phyloP scores from a whole-genome alignment of 1,284 basidiomycete species.

The Paramarasmius palmivorus region DNA sequence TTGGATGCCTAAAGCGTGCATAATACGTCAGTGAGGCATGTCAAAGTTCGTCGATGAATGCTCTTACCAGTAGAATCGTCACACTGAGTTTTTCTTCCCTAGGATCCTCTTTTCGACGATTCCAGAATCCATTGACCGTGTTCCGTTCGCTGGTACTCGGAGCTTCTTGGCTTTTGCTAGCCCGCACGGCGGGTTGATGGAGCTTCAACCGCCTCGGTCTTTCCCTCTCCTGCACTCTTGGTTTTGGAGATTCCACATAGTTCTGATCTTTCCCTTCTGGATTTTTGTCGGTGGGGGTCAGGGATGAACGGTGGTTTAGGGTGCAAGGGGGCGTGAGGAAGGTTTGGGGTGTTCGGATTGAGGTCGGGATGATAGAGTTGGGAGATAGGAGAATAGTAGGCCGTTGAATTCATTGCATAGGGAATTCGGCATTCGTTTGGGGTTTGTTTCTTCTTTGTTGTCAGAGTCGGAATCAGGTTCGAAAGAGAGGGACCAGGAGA shows the following conservation, averaged over 20 bases:
- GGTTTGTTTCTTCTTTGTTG: background rate
- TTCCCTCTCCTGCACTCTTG: constrained; percentile 38
- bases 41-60: too few relatives aligned
- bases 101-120: too few relatives aligned
- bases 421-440: constrained; percentile 19
- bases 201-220: constrained; percentile 55
- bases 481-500: background rate
- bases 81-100: too few relatives aligned
- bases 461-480: background rate
- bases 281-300: constrained; percentile 40
- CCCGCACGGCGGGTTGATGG: constrained; percentile 53
- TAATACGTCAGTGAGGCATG: too few relatives aligned
- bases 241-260: constrained; percentile 30
- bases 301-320: constrained; percentile 57
- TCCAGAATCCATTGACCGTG: too few relatives aligned
- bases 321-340: constrained; percentile 36
- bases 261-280: constrained; percentile 61
- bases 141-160: too few relatives aligned
- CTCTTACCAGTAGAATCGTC: too few relatives aligned
- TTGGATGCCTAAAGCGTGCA: too few relatives aligned
- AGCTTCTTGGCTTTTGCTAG: too few relatives aligned
- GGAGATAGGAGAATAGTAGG: constrained; percentile 63
- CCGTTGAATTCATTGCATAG: constrained; percentile 46
- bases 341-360: constrained; percentile 18
- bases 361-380: constrained; percentile 34